These are phyloP conservation scores for Tuber indicum DNA, from an alignment of 495 filamentous ascomycete species.

Conservation along the genomic window DNA sequence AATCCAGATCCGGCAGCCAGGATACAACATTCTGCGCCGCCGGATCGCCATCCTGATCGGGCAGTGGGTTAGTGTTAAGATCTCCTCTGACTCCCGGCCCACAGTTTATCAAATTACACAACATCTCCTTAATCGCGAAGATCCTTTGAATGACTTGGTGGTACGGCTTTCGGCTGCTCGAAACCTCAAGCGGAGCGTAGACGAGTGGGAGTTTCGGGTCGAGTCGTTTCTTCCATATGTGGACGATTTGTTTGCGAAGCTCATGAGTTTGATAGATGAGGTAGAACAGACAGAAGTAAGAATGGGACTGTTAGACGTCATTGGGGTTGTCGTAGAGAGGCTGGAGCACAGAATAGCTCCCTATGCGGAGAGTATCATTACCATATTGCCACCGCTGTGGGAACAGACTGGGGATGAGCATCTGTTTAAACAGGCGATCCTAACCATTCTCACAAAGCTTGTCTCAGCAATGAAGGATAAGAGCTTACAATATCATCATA, in stretches of 20 bases:
- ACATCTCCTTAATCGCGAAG: constrained; percentile 70
- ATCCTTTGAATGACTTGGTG: constrained; percentile 78
- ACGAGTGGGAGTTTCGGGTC: constrained; percentile 72
- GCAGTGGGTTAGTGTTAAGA: constrained; percentile 77
- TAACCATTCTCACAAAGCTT: constrained; percentile 73
- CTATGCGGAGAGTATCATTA: constrained; percentile 73
- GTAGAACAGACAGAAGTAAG: constrained; percentile 80
- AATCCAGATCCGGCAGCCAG: constrained; percentile 64
- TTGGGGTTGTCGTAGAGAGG: constrained; percentile 68
- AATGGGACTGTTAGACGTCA: constrained; percentile 75
- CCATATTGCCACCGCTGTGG: constrained; percentile 77
- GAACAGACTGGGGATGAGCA: constrained; percentile 70
- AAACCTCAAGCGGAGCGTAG: constrained; percentile 68
- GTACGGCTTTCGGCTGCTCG: constrained; percentile 86
- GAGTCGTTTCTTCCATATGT: constrained; percentile 68
- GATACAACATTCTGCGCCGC: constrained; percentile 80
- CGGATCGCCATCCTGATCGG: constrained; percentile 80
- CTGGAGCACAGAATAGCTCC: constrained; percentile 67
- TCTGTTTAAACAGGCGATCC: constrained; percentile 83
- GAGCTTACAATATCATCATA: constrained; percentile 61
- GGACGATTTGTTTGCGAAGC: constrained; percentile 56
- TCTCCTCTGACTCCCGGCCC: constrained; percentile 55
- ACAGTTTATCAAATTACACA: constrained; percentile 86
- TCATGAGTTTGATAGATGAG: constrained; percentile 71
- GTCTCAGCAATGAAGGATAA: constrained; percentile 70